Conservation (phyloP, 768 basidiomycete genomes). For the Amanita thiersii region DNA sequence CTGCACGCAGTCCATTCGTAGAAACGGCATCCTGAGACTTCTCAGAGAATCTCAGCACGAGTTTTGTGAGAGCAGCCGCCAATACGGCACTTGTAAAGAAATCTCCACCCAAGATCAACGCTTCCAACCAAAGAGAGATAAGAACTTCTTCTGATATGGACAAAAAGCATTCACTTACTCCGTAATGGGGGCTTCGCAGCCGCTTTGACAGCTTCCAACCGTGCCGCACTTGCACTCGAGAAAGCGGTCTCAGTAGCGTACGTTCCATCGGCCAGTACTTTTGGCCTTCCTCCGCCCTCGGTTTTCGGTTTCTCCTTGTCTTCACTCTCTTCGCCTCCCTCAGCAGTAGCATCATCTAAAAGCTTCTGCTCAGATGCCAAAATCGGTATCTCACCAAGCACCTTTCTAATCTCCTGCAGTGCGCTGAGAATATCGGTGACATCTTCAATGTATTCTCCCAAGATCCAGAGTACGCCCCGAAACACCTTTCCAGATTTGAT, state of each 20-base stretch:
- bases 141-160: neutral
- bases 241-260: conserved; percentile 97
- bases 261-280: conserved; percentile 91
- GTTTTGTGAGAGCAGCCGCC: conserved; percentile 84
- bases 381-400: conserved; percentile 96
- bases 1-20: conserved; percentile 75
- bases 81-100: conserved; percentile 94
- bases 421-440: conserved; percentile 59
- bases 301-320: conserved; percentile 41
- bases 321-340: conserved; percentile 27
- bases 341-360: conserved; percentile 63
- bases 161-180: conserved; percentile 31
- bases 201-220: conserved; percentile 75
- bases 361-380: conserved; percentile 82
- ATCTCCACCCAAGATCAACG: conserved; percentile 88
- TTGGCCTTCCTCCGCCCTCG: conserved; percentile 47
- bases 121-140: conserved; percentile 23
- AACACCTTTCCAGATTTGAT: conserved; percentile 97
- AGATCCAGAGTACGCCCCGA: conserved; percentile 93
- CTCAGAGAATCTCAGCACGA: conserved; percentile 75
- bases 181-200: conserved; percentile 88
- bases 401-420: conserved; percentile 73
- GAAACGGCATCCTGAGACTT: conserved; percentile 33
- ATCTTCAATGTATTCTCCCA: conserved; percentile 88
- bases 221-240: conserved; percentile 50